Percentiles rank a stretch among this genome's conserved stretches.
Evolutionary conservation across 2,329 filamentous ascomycete genomes (phyloP).

Genomic region (Claviceps maximensis): DNA sequence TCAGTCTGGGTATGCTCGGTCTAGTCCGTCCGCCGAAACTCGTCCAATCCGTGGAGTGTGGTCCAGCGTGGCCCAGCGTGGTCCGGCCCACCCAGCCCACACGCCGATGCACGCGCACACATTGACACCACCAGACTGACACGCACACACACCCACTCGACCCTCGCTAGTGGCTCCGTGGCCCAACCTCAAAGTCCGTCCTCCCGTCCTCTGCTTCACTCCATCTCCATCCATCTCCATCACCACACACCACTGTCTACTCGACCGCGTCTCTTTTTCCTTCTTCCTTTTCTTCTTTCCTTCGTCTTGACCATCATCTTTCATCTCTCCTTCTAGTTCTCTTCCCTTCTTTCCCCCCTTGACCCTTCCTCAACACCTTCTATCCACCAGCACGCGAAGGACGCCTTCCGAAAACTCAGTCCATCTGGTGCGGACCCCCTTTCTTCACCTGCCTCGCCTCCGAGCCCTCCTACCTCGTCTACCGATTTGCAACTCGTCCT

Average conservation of each 20-base stretch:
- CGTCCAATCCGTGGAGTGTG: too few species aligned
- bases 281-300: conserved; percentile 13
- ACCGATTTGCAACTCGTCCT: conserved; percentile 4
- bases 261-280: conserved; percentile 8
- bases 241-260: conserved; percentile 6
- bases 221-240: conserved; percentile 6
- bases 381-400: conserved; percentile 11
- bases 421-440: conserved; percentile 15
- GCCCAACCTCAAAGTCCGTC: conserved; percentile 5
- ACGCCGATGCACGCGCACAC: too few species aligned
- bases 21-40: too few species aligned
- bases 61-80: too few species aligned
- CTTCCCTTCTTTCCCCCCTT: conserved; percentile 13
- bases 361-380: conserved; percentile 13
- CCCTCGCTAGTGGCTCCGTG: background rate
- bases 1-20: too few species aligned
- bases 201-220: conserved; percentile 5
- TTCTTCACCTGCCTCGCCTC: conserved; percentile 18
- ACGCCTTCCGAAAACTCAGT: conserved; percentile 8
- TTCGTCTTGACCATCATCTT: conserved; percentile 15
- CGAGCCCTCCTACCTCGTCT: conserved; percentile 7
- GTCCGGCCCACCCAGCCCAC: too few species aligned
- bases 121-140: too few species aligned
- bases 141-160: background rate
- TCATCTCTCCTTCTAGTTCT: conserved; percentile 13